Percentiles rank a stretch among this genome's conserved stretches.
phyloP scores from a whole-genome alignment of 306 rosid species.

The Arachis stenosperma region DNA sequence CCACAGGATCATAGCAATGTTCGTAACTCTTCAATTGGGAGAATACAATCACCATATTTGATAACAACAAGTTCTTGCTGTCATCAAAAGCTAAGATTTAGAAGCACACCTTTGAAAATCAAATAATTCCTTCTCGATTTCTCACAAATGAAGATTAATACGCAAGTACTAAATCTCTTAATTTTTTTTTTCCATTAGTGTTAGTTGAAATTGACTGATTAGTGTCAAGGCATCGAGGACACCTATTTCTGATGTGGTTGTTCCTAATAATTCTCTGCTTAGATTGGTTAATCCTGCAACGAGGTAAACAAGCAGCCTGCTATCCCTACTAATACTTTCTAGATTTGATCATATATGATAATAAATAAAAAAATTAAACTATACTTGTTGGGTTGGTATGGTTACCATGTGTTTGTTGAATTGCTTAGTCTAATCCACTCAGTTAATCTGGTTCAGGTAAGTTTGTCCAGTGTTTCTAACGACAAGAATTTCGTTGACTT shows the following conservation, averaged over 20 bases:
- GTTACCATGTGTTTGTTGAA: background rate
- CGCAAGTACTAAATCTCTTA: too few relatives aligned
- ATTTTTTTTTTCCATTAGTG: too few relatives aligned
- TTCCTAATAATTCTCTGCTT: slow-evolving; percentile 61
- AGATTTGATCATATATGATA: background rate
- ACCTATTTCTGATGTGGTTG: slow-evolving; percentile 71
- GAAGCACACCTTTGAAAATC: too few relatives aligned
- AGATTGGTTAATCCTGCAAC: slow-evolving; percentile 89
- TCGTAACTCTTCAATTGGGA: too few relatives aligned
- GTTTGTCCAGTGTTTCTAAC: too few relatives aligned
- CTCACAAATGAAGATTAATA: too few relatives aligned
- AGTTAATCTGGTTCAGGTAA: too few relatives aligned
- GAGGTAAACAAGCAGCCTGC: slow-evolving; percentile 35
- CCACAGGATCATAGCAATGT: too few relatives aligned
- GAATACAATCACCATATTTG: too few relatives aligned
- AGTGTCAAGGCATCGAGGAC: slow-evolving; percentile 71
- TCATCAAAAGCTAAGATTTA: too few relatives aligned
- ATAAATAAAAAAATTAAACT: background rate
- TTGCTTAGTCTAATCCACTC: background rate
- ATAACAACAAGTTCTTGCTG: too few relatives aligned
- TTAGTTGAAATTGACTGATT: background rate
- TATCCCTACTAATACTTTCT: background rate
- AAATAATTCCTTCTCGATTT: too few relatives aligned
- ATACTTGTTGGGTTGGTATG: background rate
- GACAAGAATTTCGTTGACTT: background rate